Evolutionary conservation across 225 moss, liverwort and hornwort genomes (phyloP).

Genomic region (Rhytidiadelphus loreus): DNA sequence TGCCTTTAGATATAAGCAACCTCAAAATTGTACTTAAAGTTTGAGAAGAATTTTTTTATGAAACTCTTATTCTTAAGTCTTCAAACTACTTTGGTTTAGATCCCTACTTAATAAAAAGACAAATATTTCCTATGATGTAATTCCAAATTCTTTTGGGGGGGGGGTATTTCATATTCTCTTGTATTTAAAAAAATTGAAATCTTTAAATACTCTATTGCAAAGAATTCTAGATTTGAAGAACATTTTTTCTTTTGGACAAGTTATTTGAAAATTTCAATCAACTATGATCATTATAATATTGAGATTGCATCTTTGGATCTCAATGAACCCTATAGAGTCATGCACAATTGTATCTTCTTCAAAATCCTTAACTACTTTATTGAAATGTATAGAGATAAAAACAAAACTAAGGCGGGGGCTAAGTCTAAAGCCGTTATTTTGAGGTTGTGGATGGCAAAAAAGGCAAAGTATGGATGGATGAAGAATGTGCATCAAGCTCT

Average conservation of each 20-base stretch:
- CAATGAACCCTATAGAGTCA: not conserved
- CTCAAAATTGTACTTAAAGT: not conserved
- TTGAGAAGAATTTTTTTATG: not conserved
- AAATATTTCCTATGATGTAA: no score
- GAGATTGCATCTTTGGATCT: not conserved
- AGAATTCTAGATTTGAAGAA: not conserved
- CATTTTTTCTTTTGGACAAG: not conserved
- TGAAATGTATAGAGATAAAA: not conserved
- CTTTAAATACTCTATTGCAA: fast-evolving
- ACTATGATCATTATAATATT: not conserved
- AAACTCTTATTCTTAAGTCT: not conserved
- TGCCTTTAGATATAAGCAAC: no score
- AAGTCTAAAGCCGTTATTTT: fast-evolving
- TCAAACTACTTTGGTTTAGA: not conserved
- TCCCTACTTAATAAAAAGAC: not conserved
- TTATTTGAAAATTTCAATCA: not conserved
- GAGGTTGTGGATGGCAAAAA: not conserved
- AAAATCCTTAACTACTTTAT: not conserved
- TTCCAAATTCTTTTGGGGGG: fast-evolving
- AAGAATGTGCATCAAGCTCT: not conserved
- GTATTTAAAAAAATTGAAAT: not conserved
- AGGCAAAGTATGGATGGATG: fast-evolving
- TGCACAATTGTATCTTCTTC: not conserved
- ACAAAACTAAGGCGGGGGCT: no score
- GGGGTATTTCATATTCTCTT: not conserved